phyloP scores from a whole-genome alignment of 371 early-diverging fungal species.

The Fennellomyces sp. region DNA sequence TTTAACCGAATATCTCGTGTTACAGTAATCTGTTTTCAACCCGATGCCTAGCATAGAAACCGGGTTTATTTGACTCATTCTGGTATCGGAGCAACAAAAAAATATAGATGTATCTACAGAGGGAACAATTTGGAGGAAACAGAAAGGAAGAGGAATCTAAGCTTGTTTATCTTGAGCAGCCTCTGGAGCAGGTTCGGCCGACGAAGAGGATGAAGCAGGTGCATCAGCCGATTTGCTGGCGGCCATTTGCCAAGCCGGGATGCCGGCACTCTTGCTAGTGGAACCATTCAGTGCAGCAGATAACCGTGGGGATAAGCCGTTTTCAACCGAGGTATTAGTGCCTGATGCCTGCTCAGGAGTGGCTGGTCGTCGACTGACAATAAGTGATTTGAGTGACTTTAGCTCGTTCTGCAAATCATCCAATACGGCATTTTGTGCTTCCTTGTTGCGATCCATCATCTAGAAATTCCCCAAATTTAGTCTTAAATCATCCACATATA shows the following conservation, averaged over 20 bases:
- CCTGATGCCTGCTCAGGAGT: conserved; percentile 34
- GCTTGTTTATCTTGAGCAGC: not conserved
- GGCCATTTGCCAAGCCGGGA: conserved; percentile 85
- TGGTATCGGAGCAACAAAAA: not conserved
- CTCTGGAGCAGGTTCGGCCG: not conserved
- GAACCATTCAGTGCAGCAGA: conserved; percentile 35
- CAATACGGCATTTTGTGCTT: conserved; percentile 70
- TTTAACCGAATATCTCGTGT: not conserved
- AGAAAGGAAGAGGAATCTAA: not conserved
- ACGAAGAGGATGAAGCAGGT: conserved; percentile 2
- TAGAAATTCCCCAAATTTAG: conserved; percentile 20
- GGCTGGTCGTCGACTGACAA: conserved; percentile 74
- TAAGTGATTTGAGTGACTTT: conserved; percentile 86
- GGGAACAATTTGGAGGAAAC: not conserved
- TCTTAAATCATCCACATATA: not conserved
- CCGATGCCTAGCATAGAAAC: not conserved
- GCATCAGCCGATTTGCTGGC: conserved; percentile 15
- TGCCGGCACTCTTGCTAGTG: conserved; percentile 27
- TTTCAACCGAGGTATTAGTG: conserved; percentile 18
- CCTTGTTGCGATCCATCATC: conserved; percentile 77
- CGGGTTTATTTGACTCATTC: not conserved
- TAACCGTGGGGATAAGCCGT: conserved; percentile 41
- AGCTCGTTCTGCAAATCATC: conserved; percentile 91
- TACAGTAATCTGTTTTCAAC: not conserved
- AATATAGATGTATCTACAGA: not conserved